phyloP scores from a whole-genome alignment of 75 land plant genomes.

The Cryptomeria japonica region DNA sequence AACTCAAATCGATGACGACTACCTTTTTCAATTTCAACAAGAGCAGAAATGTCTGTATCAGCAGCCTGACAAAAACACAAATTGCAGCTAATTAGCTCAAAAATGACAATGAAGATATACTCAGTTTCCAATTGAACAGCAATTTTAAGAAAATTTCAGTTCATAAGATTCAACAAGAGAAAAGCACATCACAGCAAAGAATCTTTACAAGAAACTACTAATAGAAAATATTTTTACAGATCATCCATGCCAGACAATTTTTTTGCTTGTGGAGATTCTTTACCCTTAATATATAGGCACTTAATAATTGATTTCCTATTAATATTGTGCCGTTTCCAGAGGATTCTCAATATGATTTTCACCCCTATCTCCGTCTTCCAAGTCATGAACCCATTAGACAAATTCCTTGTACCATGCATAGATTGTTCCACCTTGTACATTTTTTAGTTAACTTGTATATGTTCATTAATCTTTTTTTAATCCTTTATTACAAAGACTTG shows the following conservation, averaged over 20 bases:
- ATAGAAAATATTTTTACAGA: not conserved
- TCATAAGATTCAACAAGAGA: not conserved
- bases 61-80: constrained; percentile 68
- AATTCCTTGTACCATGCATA: not conserved
- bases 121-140: not conserved
- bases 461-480: not conserved
- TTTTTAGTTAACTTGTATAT: not conserved
- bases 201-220: not conserved
- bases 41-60: constrained; percentile 95
- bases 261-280: not conserved
- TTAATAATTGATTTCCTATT: not conserved
- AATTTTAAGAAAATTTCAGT: not conserved
- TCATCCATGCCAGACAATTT: not conserved
- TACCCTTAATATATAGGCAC: not conserved
- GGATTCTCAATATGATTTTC: not conserved
- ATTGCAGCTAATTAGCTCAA: not conserved
- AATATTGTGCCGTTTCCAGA: not conserved
- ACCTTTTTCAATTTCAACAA: constrained; percentile 98
- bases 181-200: not conserved
- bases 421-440: not conserved
- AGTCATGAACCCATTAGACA: not conserved
- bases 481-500: not conserved
- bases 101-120: not conserved
- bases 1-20: constrained; percentile 98
- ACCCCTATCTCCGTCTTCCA: not conserved